These are phyloP conservation scores for Schizochytrium sp. DNA, from an alignment of 108 stramenopile species.

Conservation along the genomic window DNA sequence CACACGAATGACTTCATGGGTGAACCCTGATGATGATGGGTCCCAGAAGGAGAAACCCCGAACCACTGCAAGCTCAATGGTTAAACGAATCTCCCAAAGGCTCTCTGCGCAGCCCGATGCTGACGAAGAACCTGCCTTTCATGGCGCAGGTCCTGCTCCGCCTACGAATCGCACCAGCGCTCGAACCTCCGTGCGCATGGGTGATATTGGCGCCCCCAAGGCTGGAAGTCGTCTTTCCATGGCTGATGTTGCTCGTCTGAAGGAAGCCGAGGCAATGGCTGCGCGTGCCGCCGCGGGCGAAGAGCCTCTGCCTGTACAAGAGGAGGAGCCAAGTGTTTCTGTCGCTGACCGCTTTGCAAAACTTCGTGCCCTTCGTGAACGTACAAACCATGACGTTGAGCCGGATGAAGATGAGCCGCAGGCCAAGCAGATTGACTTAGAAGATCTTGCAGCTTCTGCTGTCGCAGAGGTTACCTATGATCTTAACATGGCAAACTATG, in stretches of 20 bases:
- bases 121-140: conserved; percentile 18
- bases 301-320: background rate
- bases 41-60: background rate
- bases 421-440: conserved; percentile 21
- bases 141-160: conserved; percentile 35
- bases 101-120: conserved; percentile 18
- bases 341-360: conserved; percentile 20
- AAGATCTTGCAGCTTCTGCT: conserved; percentile 15
- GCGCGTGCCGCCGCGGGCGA: background rate
- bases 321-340: conserved; percentile 9
- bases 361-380: conserved; percentile 18
- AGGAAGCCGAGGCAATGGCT: conserved; percentile 3
- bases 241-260: conserved; percentile 50
- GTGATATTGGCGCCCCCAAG: conserved; percentile 31
- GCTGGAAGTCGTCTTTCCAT: conserved; percentile 31
- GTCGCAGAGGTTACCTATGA: conserved; percentile 46
- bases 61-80: conserved; percentile 1
- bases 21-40: conserved; percentile 76
- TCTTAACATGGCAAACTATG: conserved; percentile 62
- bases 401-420: conserved; percentile 6
- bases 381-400: conserved; percentile 32
- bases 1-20: conserved; percentile 94
- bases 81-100: conserved; percentile 23
- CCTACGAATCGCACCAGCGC: conserved; percentile 57
- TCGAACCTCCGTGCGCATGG: conserved; percentile 52